Percentiles rank a stretch among this genome's conserved stretches.
Evolutionary conservation across 306 rosid species (phyloP).

Genomic region (Albizia julibrissin): DNA sequence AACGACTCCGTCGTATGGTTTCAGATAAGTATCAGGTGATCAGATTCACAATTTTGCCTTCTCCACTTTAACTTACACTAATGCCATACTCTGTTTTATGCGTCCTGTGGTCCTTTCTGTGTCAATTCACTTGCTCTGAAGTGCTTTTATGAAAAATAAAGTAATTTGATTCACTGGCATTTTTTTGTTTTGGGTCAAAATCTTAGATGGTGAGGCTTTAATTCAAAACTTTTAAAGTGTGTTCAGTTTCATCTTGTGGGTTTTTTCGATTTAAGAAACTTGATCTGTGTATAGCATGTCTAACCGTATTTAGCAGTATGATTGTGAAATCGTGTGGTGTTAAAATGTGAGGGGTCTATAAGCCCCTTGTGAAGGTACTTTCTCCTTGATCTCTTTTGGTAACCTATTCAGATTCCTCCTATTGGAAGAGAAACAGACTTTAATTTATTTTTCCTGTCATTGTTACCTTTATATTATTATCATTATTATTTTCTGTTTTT

Average conservation of each 20-base stretch:
- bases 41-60: constrained; percentile 11
- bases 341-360: too few species aligned
- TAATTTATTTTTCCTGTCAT: too few species aligned
- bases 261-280: constrained; percentile 5
- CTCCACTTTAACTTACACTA: background rate
- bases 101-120: constrained; percentile 1
- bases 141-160: constrained; percentile 14
- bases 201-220: background rate
- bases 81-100: background rate
- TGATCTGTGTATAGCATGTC: background rate
- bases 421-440: too few species aligned
- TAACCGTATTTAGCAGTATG: too few species aligned
- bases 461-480: too few species aligned
- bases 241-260: background rate
- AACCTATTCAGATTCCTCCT: too few species aligned
- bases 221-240: background rate
- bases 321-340: too few species aligned
- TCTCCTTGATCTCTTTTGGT: too few species aligned
- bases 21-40: constrained; percentile 93
- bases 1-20: constrained; percentile 94
- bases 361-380: too few species aligned
- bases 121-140: background rate
- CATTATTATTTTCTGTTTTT: too few species aligned
- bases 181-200: background rate
- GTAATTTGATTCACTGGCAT: background rate